Percentiles rank a stretch among this genome's conserved stretches.
phyloP scores from a whole-genome alignment of 345 rosid species.

The Moricandia moricandioides region DNA sequence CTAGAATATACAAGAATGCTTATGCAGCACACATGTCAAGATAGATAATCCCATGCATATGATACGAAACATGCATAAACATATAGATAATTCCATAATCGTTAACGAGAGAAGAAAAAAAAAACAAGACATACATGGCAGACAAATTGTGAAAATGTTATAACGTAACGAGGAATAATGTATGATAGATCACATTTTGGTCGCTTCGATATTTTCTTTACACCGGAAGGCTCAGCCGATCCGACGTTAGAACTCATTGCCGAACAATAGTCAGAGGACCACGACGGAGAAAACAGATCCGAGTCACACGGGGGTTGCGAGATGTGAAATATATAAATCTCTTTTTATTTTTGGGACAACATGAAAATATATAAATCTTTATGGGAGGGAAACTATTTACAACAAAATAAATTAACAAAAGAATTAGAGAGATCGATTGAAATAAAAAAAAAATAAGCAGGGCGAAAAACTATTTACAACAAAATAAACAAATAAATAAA shows the following conservation, averaged over 20 bases:
- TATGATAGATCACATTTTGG: constrained; percentile 63
- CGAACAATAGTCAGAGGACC: too few relatives aligned
- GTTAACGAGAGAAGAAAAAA: background rate
- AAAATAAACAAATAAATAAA: too few relatives aligned
- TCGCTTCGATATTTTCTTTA: constrained; percentile 65
- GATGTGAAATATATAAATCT: too few relatives aligned
- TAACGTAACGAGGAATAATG: background rate
- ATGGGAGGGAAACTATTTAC: too few relatives aligned
- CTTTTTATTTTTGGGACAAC: too few relatives aligned
- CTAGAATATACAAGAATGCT: background rate
- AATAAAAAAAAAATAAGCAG: too few relatives aligned
- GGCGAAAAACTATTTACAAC: too few relatives aligned
- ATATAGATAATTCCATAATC: background rate
- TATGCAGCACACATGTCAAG: background rate
- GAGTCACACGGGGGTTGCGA: too few relatives aligned
- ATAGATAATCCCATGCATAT: background rate
- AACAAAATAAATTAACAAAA: too few relatives aligned
- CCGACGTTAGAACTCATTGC: constrained; percentile 53
- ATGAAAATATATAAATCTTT: too few relatives aligned
- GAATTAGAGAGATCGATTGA: too few relatives aligned
- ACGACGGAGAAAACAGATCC: too few relatives aligned
- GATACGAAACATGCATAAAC: background rate
- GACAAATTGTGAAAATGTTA: background rate
- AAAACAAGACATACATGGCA: background rate
- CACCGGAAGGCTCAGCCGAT: constrained; percentile 68